A percentile compares a stretch with the other conserved stretches of the same genome.
Evolutionary conservation across 2,329 filamentous ascomycete genomes (phyloP).

Genomic region (Byssothecium circinans): DNA sequence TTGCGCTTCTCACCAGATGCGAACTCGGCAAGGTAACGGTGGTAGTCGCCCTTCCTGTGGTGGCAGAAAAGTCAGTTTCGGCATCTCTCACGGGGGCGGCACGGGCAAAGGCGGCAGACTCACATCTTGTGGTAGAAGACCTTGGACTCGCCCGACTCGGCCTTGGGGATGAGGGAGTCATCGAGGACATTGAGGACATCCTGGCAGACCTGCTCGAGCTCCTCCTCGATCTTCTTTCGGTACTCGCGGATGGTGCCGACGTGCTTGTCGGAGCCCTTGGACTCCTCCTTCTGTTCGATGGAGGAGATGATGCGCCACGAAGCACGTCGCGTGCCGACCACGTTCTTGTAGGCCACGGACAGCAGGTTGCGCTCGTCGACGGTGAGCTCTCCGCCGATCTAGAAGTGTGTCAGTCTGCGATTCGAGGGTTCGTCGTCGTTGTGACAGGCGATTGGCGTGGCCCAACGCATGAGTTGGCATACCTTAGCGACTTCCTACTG

Average conservation of each 20-base stretch:
- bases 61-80: constrained; percentile 14
- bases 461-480: constrained; percentile 38
- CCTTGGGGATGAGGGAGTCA: constrained; percentile 90
- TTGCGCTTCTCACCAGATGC: constrained; percentile 91
- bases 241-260: constrained; percentile 93
- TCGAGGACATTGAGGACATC: constrained; percentile 96
- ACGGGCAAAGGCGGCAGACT: constrained; percentile 44
- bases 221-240: constrained; percentile 96
- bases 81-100: not conserved
- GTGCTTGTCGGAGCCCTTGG: constrained; percentile 96
- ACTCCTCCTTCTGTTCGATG: constrained; percentile 99
- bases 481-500: constrained; percentile 89
- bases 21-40: constrained; percentile 93
- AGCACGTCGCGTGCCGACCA: constrained; percentile 95
- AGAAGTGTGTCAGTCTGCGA: constrained; percentile 21
- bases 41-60: constrained; percentile 91
- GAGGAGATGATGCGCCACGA: constrained; percentile 99
- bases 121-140: constrained; percentile 99
- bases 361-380: constrained; percentile 85
- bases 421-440: constrained; percentile 1
- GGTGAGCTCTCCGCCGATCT: constrained; percentile 68
- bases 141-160: constrained; percentile 96
- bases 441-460: constrained; percentile 22
- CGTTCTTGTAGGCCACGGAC: constrained; percentile 99
- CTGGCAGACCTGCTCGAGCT: constrained; percentile 97